Evolutionary conservation across 345 rosid genomes (phyloP).

Genomic region (Eucalyptus tenuipes): DNA sequence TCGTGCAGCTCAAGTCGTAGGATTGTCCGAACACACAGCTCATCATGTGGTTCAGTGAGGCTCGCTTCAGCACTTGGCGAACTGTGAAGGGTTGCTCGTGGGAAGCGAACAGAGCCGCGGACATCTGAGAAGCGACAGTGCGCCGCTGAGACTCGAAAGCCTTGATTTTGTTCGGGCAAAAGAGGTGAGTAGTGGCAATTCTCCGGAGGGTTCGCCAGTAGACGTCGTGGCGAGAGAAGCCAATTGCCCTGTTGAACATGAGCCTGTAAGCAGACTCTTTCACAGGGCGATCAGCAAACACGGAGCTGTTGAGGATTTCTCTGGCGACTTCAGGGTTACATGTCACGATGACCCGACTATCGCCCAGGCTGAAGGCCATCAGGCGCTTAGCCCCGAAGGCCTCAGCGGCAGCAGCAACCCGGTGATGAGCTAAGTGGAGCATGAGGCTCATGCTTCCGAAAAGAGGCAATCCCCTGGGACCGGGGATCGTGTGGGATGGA

Average conservation of each 20-base stretch:
- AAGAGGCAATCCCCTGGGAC: constrained; percentile 35
- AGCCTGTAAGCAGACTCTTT: constrained; percentile 41
- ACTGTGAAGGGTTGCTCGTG: background rate
- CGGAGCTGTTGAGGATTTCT: constrained; percentile 35
- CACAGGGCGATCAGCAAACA: constrained; percentile 39
- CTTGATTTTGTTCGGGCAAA: constrained; percentile 30
- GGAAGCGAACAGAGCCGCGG: background rate
- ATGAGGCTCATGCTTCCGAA: constrained; percentile 39
- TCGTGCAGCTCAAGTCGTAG: constrained; percentile 1
- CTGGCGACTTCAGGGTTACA: constrained; percentile 37
- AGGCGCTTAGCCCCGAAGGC: constrained; percentile 16
- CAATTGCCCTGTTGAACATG: constrained; percentile 41
- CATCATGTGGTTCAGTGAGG: constrained; percentile 51
- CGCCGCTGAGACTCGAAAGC: constrained; percentile 15
- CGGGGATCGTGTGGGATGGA: constrained; percentile 7
- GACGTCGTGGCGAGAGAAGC: constrained; percentile 39
- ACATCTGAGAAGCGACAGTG: constrained; percentile 27
- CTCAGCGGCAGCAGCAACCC: constrained; percentile 18
- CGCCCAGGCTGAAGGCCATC: constrained; percentile 45
- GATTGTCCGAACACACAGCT: constrained; percentile 29
- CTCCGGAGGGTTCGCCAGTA: constrained; percentile 47
- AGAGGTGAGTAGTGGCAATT: constrained; percentile 38
- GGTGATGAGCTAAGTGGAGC: constrained; percentile 37
- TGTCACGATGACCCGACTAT: constrained; percentile 20
- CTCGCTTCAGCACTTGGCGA: constrained; percentile 21